Percentiles rank a stretch among this genome's conserved stretches.
Evolutionary conservation across 495 filamentous ascomycete genomes (phyloP).

Genomic region (Copromyces sp.): DNA sequence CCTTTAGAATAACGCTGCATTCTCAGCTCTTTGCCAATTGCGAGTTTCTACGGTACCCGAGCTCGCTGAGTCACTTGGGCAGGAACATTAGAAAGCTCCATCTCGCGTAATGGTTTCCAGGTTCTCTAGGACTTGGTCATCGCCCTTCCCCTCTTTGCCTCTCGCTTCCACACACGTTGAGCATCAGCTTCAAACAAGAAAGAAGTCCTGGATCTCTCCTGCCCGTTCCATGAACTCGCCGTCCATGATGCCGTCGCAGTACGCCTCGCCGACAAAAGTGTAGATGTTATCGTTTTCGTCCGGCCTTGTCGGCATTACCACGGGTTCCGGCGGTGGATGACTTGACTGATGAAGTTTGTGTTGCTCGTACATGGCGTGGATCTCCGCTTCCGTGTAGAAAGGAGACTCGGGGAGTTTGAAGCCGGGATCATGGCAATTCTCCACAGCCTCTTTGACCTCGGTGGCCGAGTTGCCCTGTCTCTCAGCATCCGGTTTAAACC

Average conservation of each 20-base stretch:
- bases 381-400: not conserved
- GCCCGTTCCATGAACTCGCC: constrained; percentile 2
- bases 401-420: not conserved
- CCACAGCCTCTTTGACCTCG: not conserved
- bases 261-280: constrained; percentile 8
- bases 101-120: not conserved
- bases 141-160: not conserved
- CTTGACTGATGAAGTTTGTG: not conserved
- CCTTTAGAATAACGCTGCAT: too few species aligned
- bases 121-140: not conserved
- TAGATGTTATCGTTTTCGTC: not conserved
- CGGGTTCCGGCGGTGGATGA: not conserved
- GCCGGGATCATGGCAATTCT: not conserved
- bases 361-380: not conserved
- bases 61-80: not conserved
- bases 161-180: not conserved
- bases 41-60: not conserved
- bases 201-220: not conserved
- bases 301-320: not conserved
- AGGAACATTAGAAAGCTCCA: not conserved
- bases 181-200: not conserved
- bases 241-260: constrained; percentile 11
- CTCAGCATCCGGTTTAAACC: not conserved
- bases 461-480: not conserved
- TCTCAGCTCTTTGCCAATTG: too few species aligned